Evolutionary conservation across 2,329 filamentous ascomycete genomes (phyloP).

Genomic region (Meredithiella fracta): DNA sequence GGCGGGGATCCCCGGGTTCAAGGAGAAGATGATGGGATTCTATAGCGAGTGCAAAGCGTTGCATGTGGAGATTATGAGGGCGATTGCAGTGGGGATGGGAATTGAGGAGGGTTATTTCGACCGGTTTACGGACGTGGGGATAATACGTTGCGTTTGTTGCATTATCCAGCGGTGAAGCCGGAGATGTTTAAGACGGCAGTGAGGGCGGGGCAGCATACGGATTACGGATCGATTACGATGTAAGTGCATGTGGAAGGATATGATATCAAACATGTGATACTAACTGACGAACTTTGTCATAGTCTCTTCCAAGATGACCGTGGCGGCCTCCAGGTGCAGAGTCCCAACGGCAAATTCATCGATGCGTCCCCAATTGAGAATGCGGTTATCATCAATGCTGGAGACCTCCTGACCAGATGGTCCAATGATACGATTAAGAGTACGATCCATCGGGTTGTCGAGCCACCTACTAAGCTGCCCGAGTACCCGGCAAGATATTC

Average conservation of each 20-base stretch:
- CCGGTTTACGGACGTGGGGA: constrained; percentile 51
- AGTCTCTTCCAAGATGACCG: constrained; percentile 40
- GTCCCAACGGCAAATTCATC: constrained; percentile 61
- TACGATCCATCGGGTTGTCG: constrained; percentile 77
- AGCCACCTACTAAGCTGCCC: constrained; percentile 49
- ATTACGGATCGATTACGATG: constrained; percentile 45
- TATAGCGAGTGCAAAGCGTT: constrained; percentile 57
- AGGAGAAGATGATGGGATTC: constrained; percentile 56
- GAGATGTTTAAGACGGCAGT: constrained; percentile 55
- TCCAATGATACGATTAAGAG: constrained; percentile 83
- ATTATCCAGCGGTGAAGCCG: constrained; percentile 55
- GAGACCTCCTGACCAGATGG: constrained; percentile 74
- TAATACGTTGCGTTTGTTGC: constrained; percentile 56
- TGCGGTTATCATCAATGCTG: constrained; percentile 78
- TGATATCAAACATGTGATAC: neutral
- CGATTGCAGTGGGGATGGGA: constrained; percentile 68
- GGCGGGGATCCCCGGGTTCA: constrained; percentile 38
- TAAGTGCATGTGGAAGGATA: neutral
- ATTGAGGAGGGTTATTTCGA: constrained; percentile 63
- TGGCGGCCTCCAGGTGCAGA: constrained; percentile 43
- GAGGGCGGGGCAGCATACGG: constrained; percentile 61
- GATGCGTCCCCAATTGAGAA: constrained; percentile 68
- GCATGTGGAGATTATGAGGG: constrained; percentile 65
- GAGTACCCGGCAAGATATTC: constrained; percentile 66
- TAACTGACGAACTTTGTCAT: neutral